These are phyloP conservation scores for Aspergillus mulundensis DNA, from an alignment of 495 filamentous ascomycete genomes.

Conservation along the genomic window DNA sequence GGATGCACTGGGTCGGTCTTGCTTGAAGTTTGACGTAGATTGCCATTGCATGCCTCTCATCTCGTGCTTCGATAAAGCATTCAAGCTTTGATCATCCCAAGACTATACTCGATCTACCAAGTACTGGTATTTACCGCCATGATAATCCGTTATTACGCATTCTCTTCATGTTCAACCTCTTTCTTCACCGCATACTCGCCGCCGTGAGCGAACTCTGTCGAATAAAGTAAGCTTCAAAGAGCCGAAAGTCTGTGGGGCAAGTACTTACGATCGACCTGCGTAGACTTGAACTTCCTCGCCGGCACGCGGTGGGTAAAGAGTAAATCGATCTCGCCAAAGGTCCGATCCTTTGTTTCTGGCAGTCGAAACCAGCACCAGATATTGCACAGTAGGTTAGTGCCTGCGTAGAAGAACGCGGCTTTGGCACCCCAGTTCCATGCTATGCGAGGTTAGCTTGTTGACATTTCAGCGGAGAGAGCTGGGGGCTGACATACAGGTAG, in stretches of 20 bases:
- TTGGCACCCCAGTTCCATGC: slow-evolving; percentile 42
- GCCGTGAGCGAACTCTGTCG: background rate
- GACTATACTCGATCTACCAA: no score
- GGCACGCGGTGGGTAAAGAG: slow-evolving; percentile 49
- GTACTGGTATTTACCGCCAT: no score
- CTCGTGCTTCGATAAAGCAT: no score
- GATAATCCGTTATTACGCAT: background rate
- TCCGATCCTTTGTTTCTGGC: slow-evolving; percentile 44
- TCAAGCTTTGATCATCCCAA: no score
- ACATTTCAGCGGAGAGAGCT: background rate
- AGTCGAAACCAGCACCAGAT: slow-evolving; percentile 40
- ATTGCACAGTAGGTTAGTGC: slow-evolving; percentile 21
- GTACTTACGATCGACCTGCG: slow-evolving; percentile 39
- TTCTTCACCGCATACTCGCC: background rate
- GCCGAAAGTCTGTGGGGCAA: background rate
- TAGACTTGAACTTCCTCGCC: slow-evolving; percentile 49
- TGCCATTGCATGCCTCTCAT: no score
- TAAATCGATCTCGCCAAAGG: slow-evolving; percentile 54
- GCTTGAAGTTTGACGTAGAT: no score
- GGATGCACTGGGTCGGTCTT: no score
- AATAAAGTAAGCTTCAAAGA: background rate
- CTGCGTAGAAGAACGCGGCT: slow-evolving; percentile 36
- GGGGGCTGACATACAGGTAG: background rate
- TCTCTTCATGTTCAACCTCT: background rate
- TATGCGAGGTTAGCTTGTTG: background rate